Conservation (phyloP, 768 basidiomycete genomes). For the Lentinula aciculospora region DNA sequence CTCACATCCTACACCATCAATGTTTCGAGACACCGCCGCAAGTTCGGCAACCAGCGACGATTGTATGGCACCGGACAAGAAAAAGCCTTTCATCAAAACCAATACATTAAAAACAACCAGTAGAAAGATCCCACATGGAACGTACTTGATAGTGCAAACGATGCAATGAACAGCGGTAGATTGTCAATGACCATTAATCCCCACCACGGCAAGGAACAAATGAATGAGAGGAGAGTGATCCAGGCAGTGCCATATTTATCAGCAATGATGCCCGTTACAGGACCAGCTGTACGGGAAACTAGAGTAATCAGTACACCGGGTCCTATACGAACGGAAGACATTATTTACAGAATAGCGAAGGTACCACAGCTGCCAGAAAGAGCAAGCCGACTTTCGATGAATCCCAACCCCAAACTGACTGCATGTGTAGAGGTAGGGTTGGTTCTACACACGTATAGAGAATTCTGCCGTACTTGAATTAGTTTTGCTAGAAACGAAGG, state of each 20-base stretch:
- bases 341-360: conserved; percentile 57
- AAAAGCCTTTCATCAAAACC: too few species aligned
- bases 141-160: conserved; percentile 51
- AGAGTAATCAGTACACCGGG: neutral
- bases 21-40: conserved; percentile 48
- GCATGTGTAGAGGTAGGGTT: conserved; percentile 49
- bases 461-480: conserved; percentile 25
- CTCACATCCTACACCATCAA: conserved; percentile 68
- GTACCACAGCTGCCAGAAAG: conserved; percentile 59
- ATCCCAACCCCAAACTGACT: conserved; percentile 40
- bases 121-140: too few species aligned
- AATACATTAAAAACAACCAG: too few species aligned
- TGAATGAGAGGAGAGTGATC: conserved; percentile 39
- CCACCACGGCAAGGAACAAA: conserved; percentile 62
- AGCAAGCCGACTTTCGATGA: conserved; percentile 58
- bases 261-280: conserved; percentile 50
- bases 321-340: neutral
- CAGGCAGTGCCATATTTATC: conserved; percentile 57
- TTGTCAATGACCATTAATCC: conserved; percentile 41
- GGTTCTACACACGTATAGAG: conserved; percentile 49
- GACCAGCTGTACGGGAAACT: conserved; percentile 36
- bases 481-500: neutral
- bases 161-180: conserved; percentile 42
- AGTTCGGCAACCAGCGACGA: conserved; percentile 61
- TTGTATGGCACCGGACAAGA: conserved; percentile 52